Base-by-base conservation (phyloP, 306 rosid genomes). In the Cajanus cajan region DNA sequence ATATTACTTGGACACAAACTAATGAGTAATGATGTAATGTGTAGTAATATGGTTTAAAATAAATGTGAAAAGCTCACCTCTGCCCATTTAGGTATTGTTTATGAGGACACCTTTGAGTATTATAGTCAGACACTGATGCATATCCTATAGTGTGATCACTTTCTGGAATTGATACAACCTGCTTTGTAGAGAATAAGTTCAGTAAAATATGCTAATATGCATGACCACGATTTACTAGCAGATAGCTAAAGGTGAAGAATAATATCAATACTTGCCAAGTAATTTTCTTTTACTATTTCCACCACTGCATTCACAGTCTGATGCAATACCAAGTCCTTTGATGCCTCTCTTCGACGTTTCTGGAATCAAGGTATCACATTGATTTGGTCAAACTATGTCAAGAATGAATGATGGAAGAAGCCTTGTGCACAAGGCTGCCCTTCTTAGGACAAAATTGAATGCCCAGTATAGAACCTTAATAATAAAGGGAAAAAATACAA, bases 131-230 rank as follows among this genome's bases (percentile, higher is more conserved):
- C 74, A 79, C 14, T 1, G 90, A 89, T 70, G 90, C 97, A 90
- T 93, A 93, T 66, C 99, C 98, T 70, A 95, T 19, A 28, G 89
- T 73, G 58, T 84, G 63, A 83, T 88, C 86, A 86, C 85, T 85
- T 68, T 90, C 92, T 24, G 97, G 98, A 62, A 95, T 84, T 52
- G 98, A 91, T 71, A 93, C 79, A 68, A 95, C 96, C 98, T 94
- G 88, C 40, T 54, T 70, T n/a, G 2, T 10, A 68, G 45, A 81
- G 40, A 72, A 83, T 8, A 71, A 82, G 45, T 79, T 82, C 48
- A 66, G 73, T 71, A 21, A 59, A 70, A 36, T 28, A 36, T 28
- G 45, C 59, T 62, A 39, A 34, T 41, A 39, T 34, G 73, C 80
- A 59, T 12, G n/a, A 34, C 72, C 41, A 41, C 59, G 54, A 11